Conservation (phyloP, 495 filamentous ascomycete species). For the Cenococcum geophilum region DNA sequence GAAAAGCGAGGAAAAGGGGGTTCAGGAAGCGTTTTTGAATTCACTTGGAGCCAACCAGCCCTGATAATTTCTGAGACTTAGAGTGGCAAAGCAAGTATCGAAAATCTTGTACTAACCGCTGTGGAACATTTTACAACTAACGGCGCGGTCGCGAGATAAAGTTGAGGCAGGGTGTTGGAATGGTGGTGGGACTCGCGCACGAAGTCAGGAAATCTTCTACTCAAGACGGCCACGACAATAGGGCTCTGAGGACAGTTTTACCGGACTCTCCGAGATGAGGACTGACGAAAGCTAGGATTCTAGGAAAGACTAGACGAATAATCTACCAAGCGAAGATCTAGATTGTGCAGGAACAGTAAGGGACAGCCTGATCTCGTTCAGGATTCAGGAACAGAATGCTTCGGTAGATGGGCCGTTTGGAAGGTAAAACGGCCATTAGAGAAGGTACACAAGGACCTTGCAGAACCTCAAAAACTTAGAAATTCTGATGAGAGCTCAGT, state of each 20-base stretch:
- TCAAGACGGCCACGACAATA: background rate
- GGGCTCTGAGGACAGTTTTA: background rate
- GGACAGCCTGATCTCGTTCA: background rate
- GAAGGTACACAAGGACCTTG: slow-evolving; percentile 1
- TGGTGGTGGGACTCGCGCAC: slow-evolving; percentile 5
- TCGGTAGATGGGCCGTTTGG: background rate
- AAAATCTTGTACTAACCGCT: slow-evolving; percentile 6
- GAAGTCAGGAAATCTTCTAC: background rate
- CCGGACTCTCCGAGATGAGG: background rate
- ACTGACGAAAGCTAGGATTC: background rate
- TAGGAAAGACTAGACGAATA: slow-evolving; percentile 7
- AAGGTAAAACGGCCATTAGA: background rate
- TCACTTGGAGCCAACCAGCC: background rate
- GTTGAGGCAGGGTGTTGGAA: slow-evolving; percentile 4
- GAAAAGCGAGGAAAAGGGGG: background rate
- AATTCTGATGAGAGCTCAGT: background rate
- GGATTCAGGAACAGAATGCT: background rate
- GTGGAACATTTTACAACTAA: slow-evolving; percentile 6
- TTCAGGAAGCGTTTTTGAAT: background rate
- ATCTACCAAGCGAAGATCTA: slow-evolving; percentile 3
- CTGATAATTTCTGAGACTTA: background rate
- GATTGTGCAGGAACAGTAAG: slow-evolving; percentile 4
- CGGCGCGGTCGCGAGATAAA: slow-evolving; percentile 3
- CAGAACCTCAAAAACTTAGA: slow-evolving; percentile 1
- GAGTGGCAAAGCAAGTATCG: slow-evolving; percentile 3